Evolutionary conservation across 2,329 filamentous ascomycete genomes (phyloP).

Genomic region (Fusarium marasasianum): DNA sequence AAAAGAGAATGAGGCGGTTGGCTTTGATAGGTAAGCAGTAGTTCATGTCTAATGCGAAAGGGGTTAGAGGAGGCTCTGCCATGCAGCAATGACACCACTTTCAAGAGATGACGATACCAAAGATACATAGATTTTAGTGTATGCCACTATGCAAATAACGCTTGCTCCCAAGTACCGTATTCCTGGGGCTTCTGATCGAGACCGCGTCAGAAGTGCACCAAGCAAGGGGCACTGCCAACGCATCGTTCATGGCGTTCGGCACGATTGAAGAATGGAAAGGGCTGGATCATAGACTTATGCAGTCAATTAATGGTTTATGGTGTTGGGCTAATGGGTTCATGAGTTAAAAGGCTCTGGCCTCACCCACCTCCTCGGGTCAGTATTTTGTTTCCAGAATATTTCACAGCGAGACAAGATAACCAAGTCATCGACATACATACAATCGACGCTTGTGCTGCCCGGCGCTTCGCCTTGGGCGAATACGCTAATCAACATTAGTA

Average conservation of each 20-base stretch:
- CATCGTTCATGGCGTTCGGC: background rate
- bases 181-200: conserved; percentile 8
- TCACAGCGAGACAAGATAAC: background rate
- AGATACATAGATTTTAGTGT: background rate
- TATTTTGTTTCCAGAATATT: background rate
- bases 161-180: background rate
- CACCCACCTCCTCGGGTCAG: conserved; percentile 4
- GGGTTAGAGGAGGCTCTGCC: conserved; percentile 31
- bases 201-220: background rate
- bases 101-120: background rate
- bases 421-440: background rate
- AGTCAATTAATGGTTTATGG: background rate
- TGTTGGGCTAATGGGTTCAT: background rate
- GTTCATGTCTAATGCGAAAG: conserved; percentile 25
- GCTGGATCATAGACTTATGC: background rate
- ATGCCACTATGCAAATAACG: background rate
- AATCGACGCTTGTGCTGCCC: background rate
- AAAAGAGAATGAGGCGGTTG: conserved; percentile 20
- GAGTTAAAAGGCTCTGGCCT: conserved; percentile 19
- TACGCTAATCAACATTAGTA: background rate
- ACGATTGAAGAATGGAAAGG: background rate
- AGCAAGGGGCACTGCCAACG: conserved; percentile 1
- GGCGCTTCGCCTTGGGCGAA: background rate
- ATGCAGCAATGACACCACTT: conserved; percentile 21
- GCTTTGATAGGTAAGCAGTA: conserved; percentile 2